phyloP scores from a whole-genome alignment of 768 basidiomycete genomes.

The Kockovaella imperatae region DNA sequence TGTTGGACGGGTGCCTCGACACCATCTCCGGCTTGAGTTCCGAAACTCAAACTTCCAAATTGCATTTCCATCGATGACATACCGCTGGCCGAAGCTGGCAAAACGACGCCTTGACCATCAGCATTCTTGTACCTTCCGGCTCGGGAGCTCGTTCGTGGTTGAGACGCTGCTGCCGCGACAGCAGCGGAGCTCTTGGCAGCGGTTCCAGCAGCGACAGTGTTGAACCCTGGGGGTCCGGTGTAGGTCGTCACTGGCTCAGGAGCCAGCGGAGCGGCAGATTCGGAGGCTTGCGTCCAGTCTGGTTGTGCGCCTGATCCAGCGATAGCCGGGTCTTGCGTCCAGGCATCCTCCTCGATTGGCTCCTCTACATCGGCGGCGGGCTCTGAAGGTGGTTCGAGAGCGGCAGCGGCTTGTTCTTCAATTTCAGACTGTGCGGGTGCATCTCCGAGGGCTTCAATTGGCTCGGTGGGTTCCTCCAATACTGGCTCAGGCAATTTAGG shows the following conservation, averaged over 20 bases:
- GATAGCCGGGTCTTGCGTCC: conserved; percentile 33
- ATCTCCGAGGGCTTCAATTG: conserved; percentile 22
- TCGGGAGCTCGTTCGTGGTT: conserved; percentile 39
- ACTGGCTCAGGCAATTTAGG: conserved; percentile 18
- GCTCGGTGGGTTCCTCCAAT: conserved; percentile 10
- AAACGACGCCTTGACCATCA: conserved; percentile 45
- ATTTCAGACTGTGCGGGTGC: conserved; percentile 23
- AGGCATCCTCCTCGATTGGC: conserved; percentile 14
- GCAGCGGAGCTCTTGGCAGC: conserved; percentile 10
- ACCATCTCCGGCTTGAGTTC: conserved; percentile 35
- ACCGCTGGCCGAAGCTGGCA: conserved; percentile 27
- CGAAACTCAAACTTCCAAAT: conserved; percentile 46
- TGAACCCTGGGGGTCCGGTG: conserved; percentile 45
- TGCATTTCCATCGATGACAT: conserved; percentile 43
- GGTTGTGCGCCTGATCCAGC: conserved; percentile 31
- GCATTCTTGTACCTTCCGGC: conserved; percentile 39
- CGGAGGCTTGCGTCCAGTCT: conserved; percentile 26
- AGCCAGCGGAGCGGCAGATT: conserved; percentile 14
- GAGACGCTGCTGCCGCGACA: conserved; percentile 16
- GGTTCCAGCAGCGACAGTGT: conserved; percentile 24
- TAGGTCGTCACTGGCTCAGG: conserved; percentile 40
- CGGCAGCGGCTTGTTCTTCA: conserved; percentile 22
- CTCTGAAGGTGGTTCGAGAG: conserved; percentile 14
- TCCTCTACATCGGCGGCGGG: conserved; percentile 13
- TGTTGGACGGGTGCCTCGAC: conserved; percentile 26